phyloP scores from a whole-genome alignment of 345 rosid species.

The Gossypium australe region DNA sequence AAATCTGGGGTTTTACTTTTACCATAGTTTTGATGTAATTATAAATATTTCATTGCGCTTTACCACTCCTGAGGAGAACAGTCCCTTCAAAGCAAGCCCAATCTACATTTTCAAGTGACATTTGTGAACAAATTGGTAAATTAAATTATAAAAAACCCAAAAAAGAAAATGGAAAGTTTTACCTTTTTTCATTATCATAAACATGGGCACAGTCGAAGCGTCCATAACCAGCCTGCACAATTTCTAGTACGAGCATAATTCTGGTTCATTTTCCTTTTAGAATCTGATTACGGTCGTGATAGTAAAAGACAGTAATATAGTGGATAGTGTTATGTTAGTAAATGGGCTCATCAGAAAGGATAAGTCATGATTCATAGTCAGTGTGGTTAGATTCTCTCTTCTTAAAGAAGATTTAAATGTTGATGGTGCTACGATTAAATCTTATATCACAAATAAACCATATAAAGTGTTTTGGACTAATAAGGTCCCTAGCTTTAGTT shows the following conservation, averaged over 20 bases:
- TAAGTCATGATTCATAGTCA: no score
- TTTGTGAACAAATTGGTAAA: neutral
- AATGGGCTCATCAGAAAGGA: no score
- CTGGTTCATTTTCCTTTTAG: no score
- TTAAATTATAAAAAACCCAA: neutral
- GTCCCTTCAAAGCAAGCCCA: constrained; percentile 38
- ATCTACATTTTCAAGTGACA: constrained; percentile 24
- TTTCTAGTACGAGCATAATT: no score
- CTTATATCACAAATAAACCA: no score
- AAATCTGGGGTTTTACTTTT: constrained; percentile 19
- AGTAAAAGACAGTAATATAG: no score
- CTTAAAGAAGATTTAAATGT: no score
- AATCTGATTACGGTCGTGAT: no score
- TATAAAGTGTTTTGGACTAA: no score
- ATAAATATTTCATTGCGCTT: constrained; percentile 41
- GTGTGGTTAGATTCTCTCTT: fast-evolving
- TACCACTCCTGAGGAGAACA: constrained; percentile 39
- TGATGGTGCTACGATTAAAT: no score
- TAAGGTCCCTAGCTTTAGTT: no score
- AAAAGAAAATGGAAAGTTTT: neutral
- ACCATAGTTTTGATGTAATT: constrained; percentile 47
- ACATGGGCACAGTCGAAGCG: constrained; percentile 43
- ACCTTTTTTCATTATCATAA: constrained; percentile 50
- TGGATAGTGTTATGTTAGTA: no score
- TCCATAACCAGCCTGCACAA: constrained; percentile 45